phyloP scores from a whole-genome alignment of 2,329 filamentous ascomycete genomes.

The Talaromyces sp. region DNA sequence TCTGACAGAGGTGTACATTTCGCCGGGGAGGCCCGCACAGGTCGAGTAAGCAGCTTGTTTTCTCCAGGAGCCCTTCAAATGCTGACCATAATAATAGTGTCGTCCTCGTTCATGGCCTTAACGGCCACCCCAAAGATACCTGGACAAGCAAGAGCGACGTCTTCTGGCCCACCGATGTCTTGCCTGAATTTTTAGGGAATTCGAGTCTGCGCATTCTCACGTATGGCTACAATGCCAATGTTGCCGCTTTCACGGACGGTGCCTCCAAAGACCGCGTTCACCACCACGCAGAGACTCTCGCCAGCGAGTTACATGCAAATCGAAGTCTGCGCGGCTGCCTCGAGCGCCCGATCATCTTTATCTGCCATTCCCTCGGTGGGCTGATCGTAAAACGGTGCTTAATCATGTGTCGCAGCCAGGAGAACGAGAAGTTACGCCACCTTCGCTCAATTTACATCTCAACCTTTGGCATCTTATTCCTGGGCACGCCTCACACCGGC shows the following conservation, averaged over 20 bases:
- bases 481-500: conserved; percentile 72
- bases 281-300: conserved; percentile 67
- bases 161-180: conserved; percentile 68
- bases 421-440: conserved; percentile 59
- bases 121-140: conserved; percentile 63
- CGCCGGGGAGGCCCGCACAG: conserved; percentile 32
- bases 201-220: conserved; percentile 63
- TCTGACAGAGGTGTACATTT: conserved; percentile 41
- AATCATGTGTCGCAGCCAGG: conserved; percentile 63
- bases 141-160: conserved; percentile 54
- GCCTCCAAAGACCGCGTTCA: conserved; percentile 65
- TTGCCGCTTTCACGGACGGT: conserved; percentile 50
- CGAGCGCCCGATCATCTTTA: conserved; percentile 69
- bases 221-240: conserved; percentile 72
- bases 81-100: conserved; percentile 38
- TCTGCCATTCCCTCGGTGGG: conserved; percentile 71
- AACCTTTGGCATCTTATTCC: conserved; percentile 72
- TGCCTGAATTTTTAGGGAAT: conserved; percentile 58
- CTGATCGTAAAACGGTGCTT: conserved; percentile 69
- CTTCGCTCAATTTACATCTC: conserved; percentile 68
- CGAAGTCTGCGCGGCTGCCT: conserved; percentile 53
- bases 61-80: neutral
- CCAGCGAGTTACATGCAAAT: conserved; percentile 61
- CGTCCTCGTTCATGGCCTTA: conserved; percentile 68
- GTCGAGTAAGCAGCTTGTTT: conserved; percentile 33